phyloP scores from a whole-genome alignment of 73 alveolate genomes.

The Durusdinium trenchii region DNA sequence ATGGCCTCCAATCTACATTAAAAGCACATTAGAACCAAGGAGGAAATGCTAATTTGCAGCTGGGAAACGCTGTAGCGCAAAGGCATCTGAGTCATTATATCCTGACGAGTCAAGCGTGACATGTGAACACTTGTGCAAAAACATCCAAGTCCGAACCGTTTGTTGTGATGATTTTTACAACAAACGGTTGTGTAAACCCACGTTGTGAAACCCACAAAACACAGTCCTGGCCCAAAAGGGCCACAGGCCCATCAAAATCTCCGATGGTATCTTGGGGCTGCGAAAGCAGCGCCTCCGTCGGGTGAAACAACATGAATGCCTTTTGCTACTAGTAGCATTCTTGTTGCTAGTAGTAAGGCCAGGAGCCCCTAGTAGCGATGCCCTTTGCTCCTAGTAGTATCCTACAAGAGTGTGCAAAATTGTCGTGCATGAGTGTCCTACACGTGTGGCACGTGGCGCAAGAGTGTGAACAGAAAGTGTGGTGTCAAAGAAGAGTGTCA shows the following conservation, averaged over 20 bases:
- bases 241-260: slow-evolving; percentile 92
- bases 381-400: too few relatives aligned
- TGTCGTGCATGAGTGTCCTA: too few relatives aligned
- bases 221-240: slow-evolving; percentile 78
- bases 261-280: slow-evolving; percentile 95
- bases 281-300: slow-evolving; percentile 78
- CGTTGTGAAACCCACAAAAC: background rate
- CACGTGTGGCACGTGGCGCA: too few relatives aligned
- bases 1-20: too few relatives aligned
- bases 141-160: background rate
- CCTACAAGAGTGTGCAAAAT: too few relatives aligned
- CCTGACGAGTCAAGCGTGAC: background rate
- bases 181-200: background rate
- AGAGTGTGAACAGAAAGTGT: too few relatives aligned
- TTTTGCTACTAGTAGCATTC: too few relatives aligned
- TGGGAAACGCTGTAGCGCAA: slow-evolving; percentile 72
- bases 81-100: slow-evolving; percentile 90
- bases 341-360: too few relatives aligned
- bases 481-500: too few relatives aligned
- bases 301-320: too few relatives aligned
- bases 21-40: too few relatives aligned
- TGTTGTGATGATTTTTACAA: background rate
- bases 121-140: background rate
- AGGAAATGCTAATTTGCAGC: background rate
- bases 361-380: too few relatives aligned